Base-by-base conservation (phyloP, 768 basidiomycete species). In the Suillus weaverae region DNA sequence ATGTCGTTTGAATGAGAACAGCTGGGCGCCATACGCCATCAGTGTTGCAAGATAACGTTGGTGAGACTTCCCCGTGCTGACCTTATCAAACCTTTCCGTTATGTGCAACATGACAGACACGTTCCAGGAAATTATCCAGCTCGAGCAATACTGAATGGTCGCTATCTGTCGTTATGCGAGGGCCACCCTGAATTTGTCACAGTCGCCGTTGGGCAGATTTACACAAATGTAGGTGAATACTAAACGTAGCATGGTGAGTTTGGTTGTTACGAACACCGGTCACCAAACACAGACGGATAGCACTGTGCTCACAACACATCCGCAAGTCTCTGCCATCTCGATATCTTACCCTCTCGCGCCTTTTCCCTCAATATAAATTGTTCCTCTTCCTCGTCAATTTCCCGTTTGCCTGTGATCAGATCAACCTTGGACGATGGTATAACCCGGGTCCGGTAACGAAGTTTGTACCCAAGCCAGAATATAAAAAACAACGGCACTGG, bases 321-420 rank as follows among this genome's bases (percentile, higher is more conserved):
- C 61, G 68, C 71, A 35, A 77, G 38, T 61, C 62, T 71, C 59
- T 68, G 67, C 74, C 70, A 73, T 39, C 59, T 64, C 41, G 72
- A 66, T 61, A 62, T 59, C 9, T 70, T 6, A 70, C 53, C 53
- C 30, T 38, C 48, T 1, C 68, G 70, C 59, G 65, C 61, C 33
- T 68, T 76, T 41, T 74, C 78, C 60, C 84, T 62, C 57, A 32
- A 41, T 10, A 41, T 6, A 68, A 80, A 86, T 62, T 73, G 77
- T 67, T 82, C 78, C 73, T 91, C 89, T 70, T 87, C 88, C 53
- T 87, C 86, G 65, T 89, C 83, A 43, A 89, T 87, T 66, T 81
- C 81, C 30, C 81, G 75, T 65, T 86, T 78, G 22, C 88, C 89
- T 18, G 84, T 84, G 41, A 85, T 71, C n/a, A 90, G 79, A 68